Conservation (phyloP, 2,329 filamentous ascomycete species). For the Calcarisporium arbuscula region DNA sequence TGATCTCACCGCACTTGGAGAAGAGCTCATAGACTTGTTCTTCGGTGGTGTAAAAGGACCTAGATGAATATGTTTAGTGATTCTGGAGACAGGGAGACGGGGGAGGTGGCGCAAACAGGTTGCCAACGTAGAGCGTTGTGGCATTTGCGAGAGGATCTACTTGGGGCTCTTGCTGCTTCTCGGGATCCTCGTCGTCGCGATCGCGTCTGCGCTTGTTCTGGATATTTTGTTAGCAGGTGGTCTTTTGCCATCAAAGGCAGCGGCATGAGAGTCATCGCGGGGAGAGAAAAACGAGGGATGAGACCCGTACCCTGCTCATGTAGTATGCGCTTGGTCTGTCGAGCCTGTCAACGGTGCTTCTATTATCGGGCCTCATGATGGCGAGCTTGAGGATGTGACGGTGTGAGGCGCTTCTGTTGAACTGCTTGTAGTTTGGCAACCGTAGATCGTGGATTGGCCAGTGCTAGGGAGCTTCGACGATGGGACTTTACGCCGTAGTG, state of each 20-base stretch:
- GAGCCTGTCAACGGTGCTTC: conserved; percentile 80
- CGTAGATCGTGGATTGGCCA: too few relatives aligned
- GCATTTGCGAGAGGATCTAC: conserved; percentile 74
- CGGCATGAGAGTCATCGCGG: neutral
- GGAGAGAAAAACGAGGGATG: conserved; percentile 7
- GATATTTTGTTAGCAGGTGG: conserved; percentile 7
- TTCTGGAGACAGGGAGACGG: neutral
- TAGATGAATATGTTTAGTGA: conserved; percentile 27
- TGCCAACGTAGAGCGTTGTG: conserved; percentile 95
- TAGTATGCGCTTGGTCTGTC: conserved; percentile 96
- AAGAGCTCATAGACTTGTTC: conserved; percentile 98
- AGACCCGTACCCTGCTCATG: conserved; percentile 69
- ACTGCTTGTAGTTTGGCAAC: too few relatives aligned
- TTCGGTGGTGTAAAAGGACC: conserved; percentile 96
- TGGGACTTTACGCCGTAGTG: too few relatives aligned
- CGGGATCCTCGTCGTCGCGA: conserved; percentile 48
- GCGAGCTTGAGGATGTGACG: too few relatives aligned
- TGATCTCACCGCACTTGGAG: conserved; percentile 94
- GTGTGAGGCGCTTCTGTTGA: too few relatives aligned
- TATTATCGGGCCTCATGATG: conserved; percentile 39
- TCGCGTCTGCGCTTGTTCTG: conserved; percentile 70
- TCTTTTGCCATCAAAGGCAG: neutral
- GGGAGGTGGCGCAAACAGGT: conserved; percentile 54
- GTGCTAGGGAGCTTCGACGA: too few relatives aligned
- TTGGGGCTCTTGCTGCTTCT: conserved; percentile 39